Evolutionary conservation across 257 asterid species (phyloP), one percentile per base, ranked within the genome.

Genomic region (Dorcoceras hygrometricum): DNA sequence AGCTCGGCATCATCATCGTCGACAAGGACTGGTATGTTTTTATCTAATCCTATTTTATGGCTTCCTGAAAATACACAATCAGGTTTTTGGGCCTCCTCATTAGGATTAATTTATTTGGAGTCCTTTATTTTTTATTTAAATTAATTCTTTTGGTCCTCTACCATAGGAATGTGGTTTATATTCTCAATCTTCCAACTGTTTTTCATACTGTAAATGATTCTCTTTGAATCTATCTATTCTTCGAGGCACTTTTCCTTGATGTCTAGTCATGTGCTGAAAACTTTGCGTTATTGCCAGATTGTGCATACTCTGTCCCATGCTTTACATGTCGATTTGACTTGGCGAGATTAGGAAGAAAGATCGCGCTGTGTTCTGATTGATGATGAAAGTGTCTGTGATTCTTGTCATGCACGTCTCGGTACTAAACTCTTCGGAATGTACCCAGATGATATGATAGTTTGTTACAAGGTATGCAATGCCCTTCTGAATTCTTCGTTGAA

Each of bases 341-440:
- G 86, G 91, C 96, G 61, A 88, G 95, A 79, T 54, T 82, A n/a
- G 80, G 99, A 93, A 75, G 97, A 93, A 81, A 86, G 99, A 74
- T 88, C 96, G 11, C 94, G 99, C 8, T 86, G 82, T 53, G 90
- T 86, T 59, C 80, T 82, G 80, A 93, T 93, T 58, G 88, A 90
- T 24, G 99, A 88, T 14, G 99, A 90, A 73, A 90, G 90, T 55
- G 78, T 87, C 25, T 93, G 99, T 74, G 95, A 80, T 73, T 90
- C 97, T 79, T 93, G 99, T 81, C 92, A 82, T 70, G 88, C 97
- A 48, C 95, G 96, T 70, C 97, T 93, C 43, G 97, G 97, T 71
- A 93, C 99, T 55, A 90, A 93, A 77, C 83, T 93, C 59, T 93
- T 93, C 74, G 99, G 96, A 6, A 88, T 93, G 96, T 90, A 93